These are phyloP conservation scores for Psilocybe azurescens DNA, from an alignment of 768 basidiomycete genomes.

Conservation along the genomic window DNA sequence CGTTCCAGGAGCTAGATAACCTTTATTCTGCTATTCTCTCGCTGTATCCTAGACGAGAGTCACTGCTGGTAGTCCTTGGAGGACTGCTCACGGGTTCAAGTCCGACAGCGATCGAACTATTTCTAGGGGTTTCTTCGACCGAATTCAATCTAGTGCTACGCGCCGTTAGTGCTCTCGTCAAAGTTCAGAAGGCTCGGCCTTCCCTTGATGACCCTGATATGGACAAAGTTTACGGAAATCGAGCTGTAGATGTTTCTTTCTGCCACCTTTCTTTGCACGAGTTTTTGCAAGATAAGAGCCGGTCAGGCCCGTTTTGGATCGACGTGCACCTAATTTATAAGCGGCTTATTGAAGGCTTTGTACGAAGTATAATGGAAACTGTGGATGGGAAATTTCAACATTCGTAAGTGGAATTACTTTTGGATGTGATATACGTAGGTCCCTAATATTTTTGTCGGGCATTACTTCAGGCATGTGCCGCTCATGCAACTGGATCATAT, in stretches of 20 bases:
- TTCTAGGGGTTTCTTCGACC: not conserved
- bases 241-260: not conserved
- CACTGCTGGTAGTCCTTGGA: not conserved
- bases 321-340: not conserved
- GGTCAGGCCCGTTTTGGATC: not conserved
- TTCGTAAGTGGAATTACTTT: not conserved
- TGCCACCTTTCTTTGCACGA: not conserved
- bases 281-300: not conserved
- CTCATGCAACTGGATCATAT: not conserved
- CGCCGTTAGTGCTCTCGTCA: not conserved
- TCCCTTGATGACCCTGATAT: not conserved
- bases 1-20: constrained; percentile 1
- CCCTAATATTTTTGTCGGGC: no score
- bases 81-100: not conserved
- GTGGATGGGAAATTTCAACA: not conserved
- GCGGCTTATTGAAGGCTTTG: not conserved
- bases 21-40: constrained; percentile 1
- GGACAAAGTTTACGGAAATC: not conserved
- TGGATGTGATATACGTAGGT: not conserved
- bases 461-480: no score
- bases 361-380: not conserved
- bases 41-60: not conserved
- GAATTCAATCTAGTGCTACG: not conserved
- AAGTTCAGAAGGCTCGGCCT: not conserved
- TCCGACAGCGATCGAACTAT: not conserved